phyloP scores from a whole-genome alignment of 768 basidiomycete species.

The Kwoniella bestiolae region DNA sequence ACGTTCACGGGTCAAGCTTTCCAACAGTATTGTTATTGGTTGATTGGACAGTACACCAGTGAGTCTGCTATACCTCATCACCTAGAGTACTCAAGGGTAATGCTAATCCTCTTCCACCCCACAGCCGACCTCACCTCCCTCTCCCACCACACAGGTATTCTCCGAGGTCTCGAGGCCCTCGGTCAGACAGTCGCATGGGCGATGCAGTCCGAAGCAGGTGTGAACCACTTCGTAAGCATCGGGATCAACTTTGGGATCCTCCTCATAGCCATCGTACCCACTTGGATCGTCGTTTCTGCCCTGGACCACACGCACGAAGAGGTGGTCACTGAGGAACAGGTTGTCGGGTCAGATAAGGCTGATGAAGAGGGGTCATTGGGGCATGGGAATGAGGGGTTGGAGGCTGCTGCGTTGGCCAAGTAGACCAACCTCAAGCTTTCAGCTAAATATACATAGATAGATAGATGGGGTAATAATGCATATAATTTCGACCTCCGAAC shows the following conservation, averaged over 20 bases:
- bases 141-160: slow-evolving; percentile 40
- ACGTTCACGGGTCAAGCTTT: slow-evolving; percentile 43
- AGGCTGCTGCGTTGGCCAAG: not conserved
- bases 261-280: slow-evolving; percentile 27
- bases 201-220: slow-evolving; percentile 40
- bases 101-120: no score
- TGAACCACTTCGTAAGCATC: slow-evolving; percentile 41
- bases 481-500: no score
- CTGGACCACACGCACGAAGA: slow-evolving; percentile 34
- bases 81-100: no score
- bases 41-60: slow-evolving; percentile 41
- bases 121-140: slow-evolving; percentile 30
- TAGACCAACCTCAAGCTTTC: no score
- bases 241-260: slow-evolving; percentile 42
- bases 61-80: not conserved
- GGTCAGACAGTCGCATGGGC: slow-evolving; percentile 53
- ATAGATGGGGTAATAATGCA: not conserved
- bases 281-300: slow-evolving; percentile 35
- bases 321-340: slow-evolving; percentile 14
- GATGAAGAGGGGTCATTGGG: slow-evolving; percentile 1
- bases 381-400: not conserved
- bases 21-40: slow-evolving; percentile 48
- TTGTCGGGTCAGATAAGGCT: not conserved
- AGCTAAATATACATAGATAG: no score
- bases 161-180: slow-evolving; percentile 45